Base-by-base conservation (phyloP, 1,139 yeast species). In the Sugiyamaella sp. region DNA sequence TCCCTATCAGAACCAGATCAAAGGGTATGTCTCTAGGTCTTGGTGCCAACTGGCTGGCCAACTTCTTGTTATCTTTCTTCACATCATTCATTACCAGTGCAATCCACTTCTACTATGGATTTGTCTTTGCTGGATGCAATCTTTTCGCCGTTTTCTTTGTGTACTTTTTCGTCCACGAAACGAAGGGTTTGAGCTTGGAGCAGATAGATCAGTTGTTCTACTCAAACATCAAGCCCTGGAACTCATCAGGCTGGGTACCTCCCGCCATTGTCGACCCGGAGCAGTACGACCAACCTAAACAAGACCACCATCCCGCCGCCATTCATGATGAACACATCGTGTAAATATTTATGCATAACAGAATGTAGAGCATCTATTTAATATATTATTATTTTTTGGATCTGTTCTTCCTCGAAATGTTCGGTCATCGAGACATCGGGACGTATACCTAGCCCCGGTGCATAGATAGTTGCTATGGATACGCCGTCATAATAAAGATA, bases 31-130 rank as follows among this genome's bases (percentile, higher is more conserved):
- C 91, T 84, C 55, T 62, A 42, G 65, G 90, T 53, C 77, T 82
- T 41, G 88, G 89, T 16, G 81, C 88, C 32, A 88, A 87, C 74
- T 88, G 95, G 95, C 59, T 85, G 47, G 82, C 85, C 74, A 89
- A 89, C 66, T 87, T 87, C 49, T 79, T 81, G 55, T 73, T 79
- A 65, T 80, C 80, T 41, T 74, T 76, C 73, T 75, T 76, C 61
- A 75, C 79, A 33, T 63, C 76, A 72, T 53, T 76, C 71, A 80
- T 88, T 62, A 57, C 67, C 48, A 64, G 63, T 25, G 76, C 80
- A 59, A 81, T 76, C 54, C 73, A 79, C 46, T 79, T 80, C 69
- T 77, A 80, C 77, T 84, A 82, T 70, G 90, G 93, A 64, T 85
- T 80, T 67, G 89, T 86, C 51, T 86, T 86, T 74, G 77, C 85